Base-by-base conservation (phyloP, 2,329 filamentous ascomycete genomes). In the Arthroderma sp. region DNA sequence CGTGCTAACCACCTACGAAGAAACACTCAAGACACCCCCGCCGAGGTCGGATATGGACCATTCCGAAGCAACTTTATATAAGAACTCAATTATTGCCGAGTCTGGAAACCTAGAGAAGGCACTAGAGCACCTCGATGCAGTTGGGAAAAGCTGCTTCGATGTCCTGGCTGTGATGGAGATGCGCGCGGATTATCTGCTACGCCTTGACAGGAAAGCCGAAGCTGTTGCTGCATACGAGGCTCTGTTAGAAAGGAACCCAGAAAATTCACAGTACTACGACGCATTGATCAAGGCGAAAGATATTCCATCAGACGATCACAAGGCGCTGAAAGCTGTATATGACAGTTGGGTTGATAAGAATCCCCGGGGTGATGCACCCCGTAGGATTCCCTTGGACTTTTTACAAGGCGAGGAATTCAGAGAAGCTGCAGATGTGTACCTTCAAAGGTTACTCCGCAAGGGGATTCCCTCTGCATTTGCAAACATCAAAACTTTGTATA, bases 381-480 rank as follows among this genome's bases (percentile, higher is more conserved):
- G 81, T 59, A 79, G 91, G 50, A 75, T 96, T 62, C 89, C 91
- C 0, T 70, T 98, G 40, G 86, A 96, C 58, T 95, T 96, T 61
- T 66, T 96, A 41, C 73, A 81, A 53, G 86, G 86, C 4, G 80
- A 93, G 37, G 79, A 81, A 4, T 98, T 98, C 68, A 76, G 75
- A 58, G 66, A 78, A 54, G 81, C 85, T 27, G 88, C 83, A 5
- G 81, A 87, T 59, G 66, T 69, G 22, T 98, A 98, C 61, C 64
- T 98, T 49, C 75, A 80, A 42, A 73, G 82, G 29, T 93, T 93
- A 83, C 73, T 98, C 46, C 80, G 83, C 63, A 94, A 89, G 66
- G 91, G 89, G 7, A 84, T 96, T 3, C 89, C 91, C 1, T 98
- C 91, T 2, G 88, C 89, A 3, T 98, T 98, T 65, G 87, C 87